phyloP scores from a whole-genome alignment of 2,329 filamentous ascomycete genomes.

The Microsporum audouinii region DNA sequence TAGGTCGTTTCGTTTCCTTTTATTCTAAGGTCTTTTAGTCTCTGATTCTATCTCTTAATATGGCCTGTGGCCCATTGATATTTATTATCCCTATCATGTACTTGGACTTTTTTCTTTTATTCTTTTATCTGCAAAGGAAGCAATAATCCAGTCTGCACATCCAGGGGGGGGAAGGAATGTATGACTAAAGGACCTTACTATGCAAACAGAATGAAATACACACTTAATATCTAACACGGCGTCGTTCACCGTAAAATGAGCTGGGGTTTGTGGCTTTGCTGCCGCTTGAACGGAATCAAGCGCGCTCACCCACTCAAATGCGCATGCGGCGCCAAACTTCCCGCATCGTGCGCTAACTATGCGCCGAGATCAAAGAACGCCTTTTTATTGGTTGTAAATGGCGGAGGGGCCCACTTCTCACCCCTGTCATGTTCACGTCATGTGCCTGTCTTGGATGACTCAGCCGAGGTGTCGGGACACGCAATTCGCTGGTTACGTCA shows the following conservation, averaged over 20 bases:
- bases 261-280: not conserved
- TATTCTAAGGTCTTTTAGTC: not conserved
- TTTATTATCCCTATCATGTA: not conserved
- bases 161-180: not conserved
- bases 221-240: too few relatives aligned
- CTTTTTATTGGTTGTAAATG: not conserved
- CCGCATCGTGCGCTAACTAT: not conserved
- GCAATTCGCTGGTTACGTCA: not conserved
- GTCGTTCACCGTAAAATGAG: too few relatives aligned
- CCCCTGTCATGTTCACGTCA: not conserved
- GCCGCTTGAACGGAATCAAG: not conserved
- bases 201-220: not conserved
- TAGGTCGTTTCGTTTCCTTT: not conserved
- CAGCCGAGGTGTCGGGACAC: not conserved
- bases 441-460: not conserved
- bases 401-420: not conserved
- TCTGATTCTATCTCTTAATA: not conserved
- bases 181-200: not conserved
- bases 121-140: not conserved
- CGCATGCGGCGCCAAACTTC: not conserved
- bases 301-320: not conserved
- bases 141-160: not conserved
- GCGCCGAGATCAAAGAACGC: not conserved
- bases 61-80: not conserved
- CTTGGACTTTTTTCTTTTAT: not conserved